Conservation (phyloP, 768 basidiomycete species). For the Russula lepida region DNA sequence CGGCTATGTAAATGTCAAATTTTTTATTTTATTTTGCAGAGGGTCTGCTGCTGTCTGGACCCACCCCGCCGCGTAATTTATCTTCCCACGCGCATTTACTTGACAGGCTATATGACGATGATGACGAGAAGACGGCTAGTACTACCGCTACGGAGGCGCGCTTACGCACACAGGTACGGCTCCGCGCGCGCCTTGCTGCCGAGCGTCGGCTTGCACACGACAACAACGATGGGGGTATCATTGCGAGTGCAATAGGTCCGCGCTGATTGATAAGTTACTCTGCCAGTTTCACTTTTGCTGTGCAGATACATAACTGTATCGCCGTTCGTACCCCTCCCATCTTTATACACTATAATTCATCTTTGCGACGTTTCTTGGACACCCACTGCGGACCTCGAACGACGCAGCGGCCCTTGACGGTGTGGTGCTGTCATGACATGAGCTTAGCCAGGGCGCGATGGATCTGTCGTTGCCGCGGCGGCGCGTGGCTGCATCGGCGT, state of each 20-base stretch:
- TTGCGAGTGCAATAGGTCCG: not conserved
- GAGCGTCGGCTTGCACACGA: conserved; percentile 2
- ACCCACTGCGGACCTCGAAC: not conserved
- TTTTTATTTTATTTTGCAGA: not conserved
- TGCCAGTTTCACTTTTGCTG: too few relatives aligned
- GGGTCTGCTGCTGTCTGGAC: not conserved
- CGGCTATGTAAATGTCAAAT: not conserved
- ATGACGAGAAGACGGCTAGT: conserved; percentile 29
- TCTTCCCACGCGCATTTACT: conserved; percentile 34
- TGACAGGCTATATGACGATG: conserved; percentile 33
- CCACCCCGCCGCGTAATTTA: conserved; percentile 1
- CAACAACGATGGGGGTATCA: not conserved
- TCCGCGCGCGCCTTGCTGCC: conserved; percentile 6
- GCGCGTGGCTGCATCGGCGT: not conserved
- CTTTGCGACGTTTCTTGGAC: too few relatives aligned
- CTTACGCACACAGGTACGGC: conserved; percentile 19
- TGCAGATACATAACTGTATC: too few relatives aligned
- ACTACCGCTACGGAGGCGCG: conserved; percentile 22
- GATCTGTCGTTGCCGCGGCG: too few relatives aligned
- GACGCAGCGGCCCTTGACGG: not conserved
- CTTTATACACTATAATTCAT: too few relatives aligned
- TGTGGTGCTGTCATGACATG: too few relatives aligned
- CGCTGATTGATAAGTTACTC: too few relatives aligned
- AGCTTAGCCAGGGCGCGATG: too few relatives aligned
- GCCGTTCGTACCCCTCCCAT: not conserved